These are phyloP conservation scores for Shiraia sp. DNA, from an alignment of 2,329 filamentous ascomycete genomes.

Conservation along the genomic window DNA sequence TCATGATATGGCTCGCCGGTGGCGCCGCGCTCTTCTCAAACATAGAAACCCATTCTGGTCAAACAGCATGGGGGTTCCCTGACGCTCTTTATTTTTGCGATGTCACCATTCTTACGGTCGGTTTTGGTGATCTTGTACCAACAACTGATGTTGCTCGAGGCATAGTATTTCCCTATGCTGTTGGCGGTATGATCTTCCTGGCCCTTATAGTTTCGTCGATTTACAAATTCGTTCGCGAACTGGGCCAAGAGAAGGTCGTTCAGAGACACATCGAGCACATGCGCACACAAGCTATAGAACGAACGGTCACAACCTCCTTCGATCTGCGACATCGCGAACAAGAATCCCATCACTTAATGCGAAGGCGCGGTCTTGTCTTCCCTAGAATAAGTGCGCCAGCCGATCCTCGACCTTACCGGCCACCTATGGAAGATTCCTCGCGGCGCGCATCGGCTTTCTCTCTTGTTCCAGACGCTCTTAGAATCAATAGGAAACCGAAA, in stretches of 20 bases:
- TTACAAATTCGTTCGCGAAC: slow-evolving; percentile 64
- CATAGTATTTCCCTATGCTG: slow-evolving; percentile 79
- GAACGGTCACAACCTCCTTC: slow-evolving; percentile 57
- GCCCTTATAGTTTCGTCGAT: slow-evolving; percentile 84
- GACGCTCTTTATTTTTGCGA: slow-evolving; percentile 63
- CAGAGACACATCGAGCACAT: slow-evolving; percentile 61
- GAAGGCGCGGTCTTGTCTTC: slow-evolving; percentile 17
- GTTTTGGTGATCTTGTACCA: slow-evolving; percentile 59
- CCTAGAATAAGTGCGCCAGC: slow-evolving; percentile 32
- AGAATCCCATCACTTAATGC: slow-evolving; percentile 26
- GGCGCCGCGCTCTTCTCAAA: slow-evolving; percentile 75
- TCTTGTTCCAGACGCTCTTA: slow-evolving; percentile 12
- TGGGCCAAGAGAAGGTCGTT: slow-evolving; percentile 66
- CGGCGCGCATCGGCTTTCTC: slow-evolving; percentile 7
- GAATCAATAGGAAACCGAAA: slow-evolving; percentile 44
- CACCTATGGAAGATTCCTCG: slow-evolving; percentile 22
- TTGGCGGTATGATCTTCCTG: slow-evolving; percentile 81
- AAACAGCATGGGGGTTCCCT: slow-evolving; percentile 68
- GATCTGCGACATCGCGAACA: slow-evolving; percentile 49
- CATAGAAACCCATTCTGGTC: slow-evolving; percentile 58
- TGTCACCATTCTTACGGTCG: slow-evolving; percentile 48
- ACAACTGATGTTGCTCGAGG: slow-evolving; percentile 63
- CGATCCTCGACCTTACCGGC: slow-evolving; percentile 22
- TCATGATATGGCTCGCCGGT: slow-evolving; percentile 78
- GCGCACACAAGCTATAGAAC: slow-evolving; percentile 58